These are phyloP conservation scores for Lasiodiplodia sp. DNA, from an alignment of 2,329 filamentous ascomycete species.

Conservation along the genomic window DNA sequence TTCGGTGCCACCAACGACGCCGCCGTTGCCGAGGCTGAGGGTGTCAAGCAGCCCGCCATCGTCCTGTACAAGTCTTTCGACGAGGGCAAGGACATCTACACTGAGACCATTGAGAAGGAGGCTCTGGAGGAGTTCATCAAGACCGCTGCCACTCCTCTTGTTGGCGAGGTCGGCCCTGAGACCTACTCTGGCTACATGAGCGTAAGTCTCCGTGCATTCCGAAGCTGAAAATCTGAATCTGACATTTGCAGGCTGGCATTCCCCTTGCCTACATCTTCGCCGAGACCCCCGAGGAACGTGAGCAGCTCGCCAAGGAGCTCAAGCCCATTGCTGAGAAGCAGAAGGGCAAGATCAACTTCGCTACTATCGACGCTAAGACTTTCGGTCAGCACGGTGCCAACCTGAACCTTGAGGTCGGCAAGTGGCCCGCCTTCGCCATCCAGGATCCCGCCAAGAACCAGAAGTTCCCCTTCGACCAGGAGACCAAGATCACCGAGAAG, in stretches of 20 bases:
- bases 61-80: constrained; percentile 98
- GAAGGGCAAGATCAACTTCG: constrained; percentile 96
- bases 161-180: constrained; percentile 96
- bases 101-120: constrained; percentile 81
- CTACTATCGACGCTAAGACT: constrained; percentile 91
- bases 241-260: constrained; percentile 69
- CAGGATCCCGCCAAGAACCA: constrained; percentile 94
- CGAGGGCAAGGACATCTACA: constrained; percentile 88
- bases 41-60: constrained; percentile 83
- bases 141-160: constrained; percentile 83
- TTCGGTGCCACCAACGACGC: constrained; percentile 89
- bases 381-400: constrained; percentile 96
- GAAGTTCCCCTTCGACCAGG: constrained; percentile 94
- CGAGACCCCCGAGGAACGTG: constrained; percentile 88
- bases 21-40: constrained; percentile 85
- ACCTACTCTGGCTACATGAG: constrained; percentile 97
- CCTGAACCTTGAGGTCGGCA: constrained; percentile 94
- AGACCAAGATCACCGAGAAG: constrained; percentile 76
- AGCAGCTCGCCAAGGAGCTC: constrained; percentile 75
- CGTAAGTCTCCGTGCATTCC: constrained; percentile 50
- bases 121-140: constrained; percentile 84
- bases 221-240: neutral
- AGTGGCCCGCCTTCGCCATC: constrained; percentile 97
- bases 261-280: constrained; percentile 98
- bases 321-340: constrained; percentile 89